Base-by-base conservation (phyloP, 2,329 filamentous ascomycete genomes). In the Cladophialophora carrionii region DNA sequence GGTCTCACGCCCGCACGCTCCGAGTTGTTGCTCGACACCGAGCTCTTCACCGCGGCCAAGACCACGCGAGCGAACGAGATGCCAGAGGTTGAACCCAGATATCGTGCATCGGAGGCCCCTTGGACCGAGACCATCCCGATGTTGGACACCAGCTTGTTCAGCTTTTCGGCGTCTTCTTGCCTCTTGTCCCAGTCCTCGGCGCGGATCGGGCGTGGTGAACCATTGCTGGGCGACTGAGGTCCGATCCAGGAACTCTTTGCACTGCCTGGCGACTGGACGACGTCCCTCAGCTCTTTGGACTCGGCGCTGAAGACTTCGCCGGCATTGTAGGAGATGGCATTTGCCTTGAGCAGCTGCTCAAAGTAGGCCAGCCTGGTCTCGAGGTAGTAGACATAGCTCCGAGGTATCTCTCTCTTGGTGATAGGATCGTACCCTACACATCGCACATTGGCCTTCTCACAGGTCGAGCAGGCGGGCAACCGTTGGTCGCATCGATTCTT, bases 351-450 rank as follows among this genome's bases (percentile, higher is more conserved):
- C 43, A 95, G 79, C 37, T 84, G 84, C 77, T 98, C 94, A 32
- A 98, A 86, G 78, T 95, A 91, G 67, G 88, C 85, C 61, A 97
- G 87, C 65, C 94, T 85, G 31, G 90, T 91, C 77, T 98, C 94
- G 65, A 98, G 88, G 76, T 96, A 98, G 79, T 90, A 96, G 56
- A 98, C 92, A 81, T 98, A 98, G 77, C 86, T 88, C 78, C 93
- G 86, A 57, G 94, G 94, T 64, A 98, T 96, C 79, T 97, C 92
- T 74, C 91, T 88, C 83, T 97, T 97, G 26, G 92, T 96, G 74
- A 97, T 96, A 37, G 94, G 93, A 76, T 98, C 94, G 77, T 96
- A 97, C 68, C 94, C 94, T 57, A 97, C 92, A 76, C 95, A 98
- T 71, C 90, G 89, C 53, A 96, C 91, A 64, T 86, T 85, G n/a